phyloP scores from a whole-genome alignment of 2,329 filamentous ascomycete genomes.

The Pseudopyrenochaeta lycopersici region DNA sequence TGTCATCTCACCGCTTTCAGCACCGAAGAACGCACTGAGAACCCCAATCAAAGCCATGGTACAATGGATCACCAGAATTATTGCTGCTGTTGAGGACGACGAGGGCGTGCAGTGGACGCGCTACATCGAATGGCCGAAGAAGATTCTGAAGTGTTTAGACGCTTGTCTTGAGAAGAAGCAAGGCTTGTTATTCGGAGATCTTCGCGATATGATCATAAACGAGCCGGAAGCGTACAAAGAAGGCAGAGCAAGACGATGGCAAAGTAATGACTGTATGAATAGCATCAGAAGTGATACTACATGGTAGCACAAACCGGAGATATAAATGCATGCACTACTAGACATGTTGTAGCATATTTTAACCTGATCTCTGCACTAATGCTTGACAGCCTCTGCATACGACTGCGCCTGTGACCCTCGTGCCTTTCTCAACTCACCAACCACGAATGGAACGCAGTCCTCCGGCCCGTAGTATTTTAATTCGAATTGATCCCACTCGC shows the following conservation, averaged over 20 bases:
- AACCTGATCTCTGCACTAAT: slow-evolving; percentile 3
- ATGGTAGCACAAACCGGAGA: no score
- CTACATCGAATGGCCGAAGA: slow-evolving; percentile 47
- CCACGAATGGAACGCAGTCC: slow-evolving; percentile 45
- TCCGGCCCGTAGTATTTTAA: slow-evolving; percentile 50
- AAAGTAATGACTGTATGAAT: not conserved
- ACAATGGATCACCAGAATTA: slow-evolving; percentile 52
- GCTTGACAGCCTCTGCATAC: slow-evolving; percentile 30
- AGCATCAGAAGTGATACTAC: not conserved
- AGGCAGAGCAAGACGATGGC: slow-evolving; percentile 4
- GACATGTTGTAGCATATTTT: no score
- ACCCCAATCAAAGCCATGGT: slow-evolving; percentile 29
- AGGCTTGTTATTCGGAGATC: slow-evolving; percentile 14
- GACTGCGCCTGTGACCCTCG: slow-evolving; percentile 20
- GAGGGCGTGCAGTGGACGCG: slow-evolving; percentile 36
- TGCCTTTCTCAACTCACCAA: slow-evolving; percentile 49
- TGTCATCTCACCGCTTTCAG: slow-evolving; percentile 20
- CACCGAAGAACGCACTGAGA: slow-evolving; percentile 13
- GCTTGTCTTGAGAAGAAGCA: slow-evolving; percentile 12
- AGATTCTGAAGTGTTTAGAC: slow-evolving; percentile 20
- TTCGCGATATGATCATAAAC: slow-evolving; percentile 14
- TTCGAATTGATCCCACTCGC: slow-evolving; percentile 61
- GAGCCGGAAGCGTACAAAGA: slow-evolving; percentile 55
- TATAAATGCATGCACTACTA: no score
- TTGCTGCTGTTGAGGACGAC: slow-evolving; percentile 37